Evolutionary conservation across 1,139 yeast species (phyloP).

Genomic region (Saccharomyces hybrid): DNA sequence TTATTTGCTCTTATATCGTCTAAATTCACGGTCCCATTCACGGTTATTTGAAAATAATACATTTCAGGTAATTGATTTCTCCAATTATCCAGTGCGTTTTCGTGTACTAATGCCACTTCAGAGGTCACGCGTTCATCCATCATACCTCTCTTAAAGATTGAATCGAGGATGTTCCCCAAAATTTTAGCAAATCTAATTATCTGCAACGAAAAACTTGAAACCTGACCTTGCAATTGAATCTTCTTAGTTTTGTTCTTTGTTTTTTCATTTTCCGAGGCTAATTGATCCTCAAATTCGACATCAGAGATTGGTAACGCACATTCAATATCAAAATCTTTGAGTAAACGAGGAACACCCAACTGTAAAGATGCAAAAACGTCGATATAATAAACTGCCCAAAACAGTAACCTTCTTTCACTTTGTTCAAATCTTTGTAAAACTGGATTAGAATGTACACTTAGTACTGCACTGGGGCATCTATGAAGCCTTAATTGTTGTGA

Average conservation of each 20-base stretch:
- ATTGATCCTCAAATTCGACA: slow-evolving; percentile 44
- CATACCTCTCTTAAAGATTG: slow-evolving; percentile 47
- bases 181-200: slow-evolving; percentile 67
- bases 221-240: slow-evolving; percentile 54
- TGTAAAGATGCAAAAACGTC: slow-evolving; percentile 71
- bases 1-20: slow-evolving; percentile 14
- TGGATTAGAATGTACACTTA: slow-evolving; percentile 45
- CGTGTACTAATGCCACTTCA: slow-evolving; percentile 41
- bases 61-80: slow-evolving; percentile 58
- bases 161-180: slow-evolving; percentile 65
- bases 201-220: slow-evolving; percentile 52
- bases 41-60: slow-evolving; percentile 58
- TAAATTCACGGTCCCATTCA: slow-evolving; percentile 43
- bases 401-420: slow-evolving; percentile 71
- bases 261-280: slow-evolving; percentile 3
- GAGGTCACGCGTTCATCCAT: slow-evolving; percentile 38
- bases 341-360: slow-evolving; percentile 73
- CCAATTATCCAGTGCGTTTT: slow-evolving; percentile 74
- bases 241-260: not conserved
- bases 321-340: slow-evolving; percentile 76
- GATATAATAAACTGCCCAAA: slow-evolving; percentile 77
- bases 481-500: slow-evolving; percentile 81
- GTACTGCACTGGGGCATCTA: slow-evolving; percentile 80
- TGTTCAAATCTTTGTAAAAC: slow-evolving; percentile 58
- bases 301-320: slow-evolving; percentile 76